These are phyloP conservation scores for Talaromyces stipitatus DNA, from an alignment of 495 filamentous ascomycete genomes.

Conservation along the genomic window DNA sequence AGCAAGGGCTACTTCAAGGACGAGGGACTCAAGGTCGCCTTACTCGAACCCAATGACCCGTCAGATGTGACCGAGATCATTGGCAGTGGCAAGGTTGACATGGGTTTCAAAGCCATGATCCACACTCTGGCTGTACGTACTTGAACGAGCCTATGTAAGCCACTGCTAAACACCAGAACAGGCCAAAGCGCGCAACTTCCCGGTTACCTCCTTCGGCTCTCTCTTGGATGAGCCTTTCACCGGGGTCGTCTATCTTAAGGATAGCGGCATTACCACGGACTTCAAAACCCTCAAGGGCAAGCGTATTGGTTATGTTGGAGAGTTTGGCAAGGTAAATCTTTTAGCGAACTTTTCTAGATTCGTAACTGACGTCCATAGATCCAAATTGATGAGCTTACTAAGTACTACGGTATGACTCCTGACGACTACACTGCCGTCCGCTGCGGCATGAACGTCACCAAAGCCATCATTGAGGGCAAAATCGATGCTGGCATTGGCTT, in stretches of 20 bases:
- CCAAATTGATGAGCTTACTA: conserved; percentile 67
- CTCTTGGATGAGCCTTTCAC: conserved; percentile 68
- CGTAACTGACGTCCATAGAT: conserved; percentile 32
- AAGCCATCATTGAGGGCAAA: conserved; percentile 55
- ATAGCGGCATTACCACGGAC: conserved; percentile 58
- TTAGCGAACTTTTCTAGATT: neutral
- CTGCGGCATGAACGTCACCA: conserved; percentile 56
- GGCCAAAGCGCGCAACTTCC: conserved; percentile 64
- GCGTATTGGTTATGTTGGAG: conserved; percentile 63
- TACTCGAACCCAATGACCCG: conserved; percentile 65
- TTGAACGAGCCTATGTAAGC: neutral
- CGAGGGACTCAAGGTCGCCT: conserved; percentile 61
- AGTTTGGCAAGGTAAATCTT: conserved; percentile 52
- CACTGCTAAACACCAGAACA: conserved; percentile 14
- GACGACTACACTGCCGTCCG: conserved; percentile 63
- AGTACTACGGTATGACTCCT: conserved; percentile 62
- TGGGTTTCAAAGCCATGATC: conserved; percentile 73
- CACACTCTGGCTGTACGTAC: conserved; percentile 55
- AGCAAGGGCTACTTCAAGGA: conserved; percentile 62
- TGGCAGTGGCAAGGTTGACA: conserved; percentile 61
- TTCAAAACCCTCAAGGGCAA: conserved; percentile 57
- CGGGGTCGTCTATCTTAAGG: conserved; percentile 62
- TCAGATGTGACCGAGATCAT: conserved; percentile 68
- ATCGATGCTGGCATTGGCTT: conserved; percentile 66
- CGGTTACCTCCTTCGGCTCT: conserved; percentile 58